These are phyloP conservation scores for Xerocomellus intermedius DNA, from an alignment of 768 basidiomycete species.

Conservation along the genomic window DNA sequence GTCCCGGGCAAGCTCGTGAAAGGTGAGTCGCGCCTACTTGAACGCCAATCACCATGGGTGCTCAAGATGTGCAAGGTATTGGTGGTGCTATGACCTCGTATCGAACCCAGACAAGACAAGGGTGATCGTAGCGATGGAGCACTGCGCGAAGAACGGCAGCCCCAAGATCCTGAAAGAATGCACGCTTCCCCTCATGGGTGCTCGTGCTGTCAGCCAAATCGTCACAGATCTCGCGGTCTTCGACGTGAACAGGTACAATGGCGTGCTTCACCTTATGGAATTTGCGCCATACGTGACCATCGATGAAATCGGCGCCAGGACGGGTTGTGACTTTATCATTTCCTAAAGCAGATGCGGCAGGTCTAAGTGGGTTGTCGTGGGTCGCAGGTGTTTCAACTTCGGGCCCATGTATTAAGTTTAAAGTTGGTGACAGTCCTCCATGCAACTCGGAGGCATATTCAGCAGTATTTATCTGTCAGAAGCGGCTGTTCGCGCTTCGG, in stretches of 20 bases:
- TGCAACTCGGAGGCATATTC: not conserved
- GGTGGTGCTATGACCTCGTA: slow-evolving; percentile 92
- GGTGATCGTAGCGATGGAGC: slow-evolving; percentile 86
- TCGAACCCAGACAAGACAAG: slow-evolving; percentile 94
- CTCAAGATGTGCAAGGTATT: slow-evolving; percentile 59
- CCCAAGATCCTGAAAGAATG: slow-evolving; percentile 84
- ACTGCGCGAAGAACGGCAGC: slow-evolving; percentile 82
- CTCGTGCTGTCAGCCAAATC: slow-evolving; percentile 81
- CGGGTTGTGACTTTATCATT: slow-evolving; percentile 73
- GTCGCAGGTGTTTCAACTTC: not conserved
- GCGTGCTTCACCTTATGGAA: slow-evolving; percentile 71
- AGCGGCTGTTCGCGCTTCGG: not conserved
- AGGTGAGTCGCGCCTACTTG: slow-evolving; percentile 38
- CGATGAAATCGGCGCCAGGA: slow-evolving; percentile 81
- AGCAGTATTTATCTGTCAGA: not conserved
- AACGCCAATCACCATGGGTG: slow-evolving; percentile 22
- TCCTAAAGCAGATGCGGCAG: slow-evolving; percentile 49
- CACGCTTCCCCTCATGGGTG: slow-evolving; percentile 81
- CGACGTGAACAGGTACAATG: slow-evolving; percentile 70
- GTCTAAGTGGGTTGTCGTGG: slow-evolving; percentile 8
- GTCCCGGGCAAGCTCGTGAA: slow-evolving; percentile 90
- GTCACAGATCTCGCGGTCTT: slow-evolving; percentile 91
- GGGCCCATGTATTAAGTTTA: not conserved
- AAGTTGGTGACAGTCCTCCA: not conserved
- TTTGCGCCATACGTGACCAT: slow-evolving; percentile 73